phyloP scores from a whole-genome alignment of 2,329 filamentous ascomycete genomes.

The Thyridium curvatum region DNA sequence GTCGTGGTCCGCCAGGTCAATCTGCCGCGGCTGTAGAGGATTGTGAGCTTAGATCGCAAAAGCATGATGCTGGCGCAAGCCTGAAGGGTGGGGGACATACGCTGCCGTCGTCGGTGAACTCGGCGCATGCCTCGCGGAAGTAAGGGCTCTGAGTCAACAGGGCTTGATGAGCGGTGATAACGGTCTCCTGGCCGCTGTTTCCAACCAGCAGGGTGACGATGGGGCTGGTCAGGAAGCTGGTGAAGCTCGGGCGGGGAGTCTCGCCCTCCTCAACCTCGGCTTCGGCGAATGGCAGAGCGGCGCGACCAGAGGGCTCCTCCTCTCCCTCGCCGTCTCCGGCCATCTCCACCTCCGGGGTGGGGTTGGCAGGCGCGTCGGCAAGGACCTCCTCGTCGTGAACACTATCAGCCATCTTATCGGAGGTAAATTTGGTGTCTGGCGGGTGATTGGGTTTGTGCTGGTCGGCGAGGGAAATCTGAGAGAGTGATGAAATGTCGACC shows the following conservation, averaged over 20 bases:
- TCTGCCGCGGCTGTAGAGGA: conserved; percentile 48
- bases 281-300: conserved; percentile 27
- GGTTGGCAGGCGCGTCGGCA: conserved; percentile 17
- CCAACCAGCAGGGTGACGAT: conserved; percentile 64
- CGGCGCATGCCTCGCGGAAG: conserved; percentile 57
- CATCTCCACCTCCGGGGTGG: conserved; percentile 17
- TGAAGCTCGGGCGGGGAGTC: conserved; percentile 36
- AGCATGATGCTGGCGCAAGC: no score
- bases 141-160: conserved; percentile 70
- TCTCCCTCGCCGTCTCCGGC: conserved; percentile 21
- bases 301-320: background rate
- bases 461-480: no score
- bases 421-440: no score
- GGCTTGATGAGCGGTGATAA: conserved; percentile 73
- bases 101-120: conserved; percentile 54
- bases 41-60: no score
- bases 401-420: conserved; percentile 15
- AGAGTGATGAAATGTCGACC: no score
- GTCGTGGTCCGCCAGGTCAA: conserved; percentile 63
- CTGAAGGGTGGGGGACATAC: conserved; percentile 29
- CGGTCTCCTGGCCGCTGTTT: conserved; percentile 47
- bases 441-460: no score
- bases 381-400: conserved; percentile 16
- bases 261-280: conserved; percentile 22
- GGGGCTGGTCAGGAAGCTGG: conserved; percentile 61